Conservation (phyloP, 306 rosid genomes). For the Corylus americana region DNA sequence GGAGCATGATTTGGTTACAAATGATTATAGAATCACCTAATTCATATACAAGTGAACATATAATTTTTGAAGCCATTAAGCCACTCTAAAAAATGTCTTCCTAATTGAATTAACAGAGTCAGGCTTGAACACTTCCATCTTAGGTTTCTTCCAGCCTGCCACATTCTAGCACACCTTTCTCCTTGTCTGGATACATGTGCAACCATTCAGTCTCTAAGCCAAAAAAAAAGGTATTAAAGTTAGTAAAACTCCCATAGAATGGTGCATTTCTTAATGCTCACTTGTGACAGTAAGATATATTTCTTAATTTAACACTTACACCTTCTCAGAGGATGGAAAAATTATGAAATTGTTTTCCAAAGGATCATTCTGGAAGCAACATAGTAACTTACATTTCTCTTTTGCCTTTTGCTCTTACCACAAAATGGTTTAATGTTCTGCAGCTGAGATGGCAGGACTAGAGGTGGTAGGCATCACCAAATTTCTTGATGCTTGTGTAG, state of each 20-base stretch:
- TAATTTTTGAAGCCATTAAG: neutral
- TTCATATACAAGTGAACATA: neutral
- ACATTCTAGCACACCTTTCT: neutral
- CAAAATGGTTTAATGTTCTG: neutral
- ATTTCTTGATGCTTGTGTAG: too few species aligned
- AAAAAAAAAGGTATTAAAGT: neutral
- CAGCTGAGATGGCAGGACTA: neutral
- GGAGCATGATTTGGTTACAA: too few species aligned
- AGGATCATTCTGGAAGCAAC: neutral
- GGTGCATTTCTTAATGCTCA: neutral
- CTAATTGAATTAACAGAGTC: neutral
- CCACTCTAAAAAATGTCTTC: neutral
- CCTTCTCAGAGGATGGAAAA: too few species aligned
- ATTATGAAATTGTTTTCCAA: neutral
- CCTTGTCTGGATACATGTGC: constrained; percentile 2
- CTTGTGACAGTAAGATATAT: neutral
- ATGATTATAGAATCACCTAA: neutral
- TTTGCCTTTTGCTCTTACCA: neutral
- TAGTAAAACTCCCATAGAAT: neutral
- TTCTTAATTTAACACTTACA: neutral
- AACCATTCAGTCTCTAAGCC: neutral
- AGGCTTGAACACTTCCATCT: neutral
- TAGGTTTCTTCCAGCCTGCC: neutral
- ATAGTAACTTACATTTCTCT: neutral
- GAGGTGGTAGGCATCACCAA: too few species aligned